Evolutionary conservation across 345 rosid genomes (phyloP), one percentile per base, ranked within the genome.

Genomic region (Boechera divaricarpa): DNA sequence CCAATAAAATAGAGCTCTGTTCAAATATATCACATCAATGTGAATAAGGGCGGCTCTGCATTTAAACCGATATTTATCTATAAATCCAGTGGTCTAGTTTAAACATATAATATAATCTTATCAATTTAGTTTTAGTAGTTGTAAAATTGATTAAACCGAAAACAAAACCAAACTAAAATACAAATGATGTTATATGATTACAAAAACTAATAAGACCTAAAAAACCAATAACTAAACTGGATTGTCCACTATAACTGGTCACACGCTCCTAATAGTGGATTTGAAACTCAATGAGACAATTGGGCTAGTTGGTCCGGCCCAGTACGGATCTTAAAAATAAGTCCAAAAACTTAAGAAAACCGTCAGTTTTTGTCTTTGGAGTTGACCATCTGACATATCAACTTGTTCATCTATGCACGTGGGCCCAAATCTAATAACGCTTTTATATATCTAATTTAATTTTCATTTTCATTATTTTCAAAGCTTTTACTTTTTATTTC

Each of bases 351-450:
- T 5, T 64, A 35, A 21, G 75, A 45, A 71, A 65, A 77, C 63
- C 49, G 81, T 77, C 72, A 48, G 6, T 5, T 52, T 65, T 77
- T 71, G 81, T 72, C 68, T 48, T 48, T 1, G 57, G 74, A 66
- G 67, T 79, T 89, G 88, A 85, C 88, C 83, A 74, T 41, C 60
- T 77, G 82, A 78, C 31, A 1, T 47, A 41, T 21, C 36, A 85
- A 83, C 91, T 86, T 83, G 77, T 70, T 80, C 36, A 26, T 55
- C 21, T 35, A 38, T 72, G 80, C 63, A 67, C 84, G 86, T 83
- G 87, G 79, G 69, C 45, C 74, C 76, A 63, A 33, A 38, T 56
- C 54, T 69, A 71, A 36, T 0, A 33, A 24, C 67, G 1, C 48
- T 51, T 63, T 15, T 36, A 18, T 36, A 12, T 5, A 39, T 39